Evolutionary conservation across 2,329 filamentous ascomycete species (phyloP), one percentile per base, ranked within the genome.

Genomic region (Aspergillus arachidicola): DNA sequence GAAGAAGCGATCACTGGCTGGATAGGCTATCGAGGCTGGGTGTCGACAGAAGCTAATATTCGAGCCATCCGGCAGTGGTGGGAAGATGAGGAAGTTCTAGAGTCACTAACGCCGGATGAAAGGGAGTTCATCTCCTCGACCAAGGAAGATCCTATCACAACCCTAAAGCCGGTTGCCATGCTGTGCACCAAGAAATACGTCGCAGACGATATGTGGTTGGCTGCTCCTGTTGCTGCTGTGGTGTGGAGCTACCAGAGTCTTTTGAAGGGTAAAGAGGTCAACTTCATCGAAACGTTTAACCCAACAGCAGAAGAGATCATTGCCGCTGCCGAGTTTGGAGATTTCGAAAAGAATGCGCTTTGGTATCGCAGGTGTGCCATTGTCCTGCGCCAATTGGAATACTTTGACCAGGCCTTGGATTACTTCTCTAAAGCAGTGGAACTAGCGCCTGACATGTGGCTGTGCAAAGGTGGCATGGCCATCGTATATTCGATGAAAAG

Each of bases 301-400:
- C 23, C 46, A 4, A 58, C 53, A 1, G 28, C 59, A 1, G 57
- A 56, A 2, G 61, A 65, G 19, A n/a, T 65, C 4, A 51, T 64
- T 19, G 54, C 59, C 7, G 64, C 61, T 4, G 61, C 64, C 0
- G 61, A 59, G 30, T 63, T 48, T 14, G 58, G 43, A 19, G 58
- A 30, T 6, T 28, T 36, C 1, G 58, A 63, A 32, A 63, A 59
- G 41, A 54, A 28, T 12, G 26, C 16, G 1, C 43, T 21, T 0
- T 65, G 64, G 64, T 54, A 61, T 56, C 61, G 56, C 14, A 50
- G 61, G 4, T 45, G 32, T 23, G 64, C 34, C 0, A 43, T 59
- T 2, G 50, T 34, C 14, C 55, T 65, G 19, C 61, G 64, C 14
- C 11, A 59, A 14, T 16, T 16, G 4, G n/a, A 32, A 3, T 43